A percentile compares a stretch with the other conserved stretches of the same genome.
Conservation (phyloP, 495 filamentous ascomycete species). For the Geoglossum glabrum region DNA sequence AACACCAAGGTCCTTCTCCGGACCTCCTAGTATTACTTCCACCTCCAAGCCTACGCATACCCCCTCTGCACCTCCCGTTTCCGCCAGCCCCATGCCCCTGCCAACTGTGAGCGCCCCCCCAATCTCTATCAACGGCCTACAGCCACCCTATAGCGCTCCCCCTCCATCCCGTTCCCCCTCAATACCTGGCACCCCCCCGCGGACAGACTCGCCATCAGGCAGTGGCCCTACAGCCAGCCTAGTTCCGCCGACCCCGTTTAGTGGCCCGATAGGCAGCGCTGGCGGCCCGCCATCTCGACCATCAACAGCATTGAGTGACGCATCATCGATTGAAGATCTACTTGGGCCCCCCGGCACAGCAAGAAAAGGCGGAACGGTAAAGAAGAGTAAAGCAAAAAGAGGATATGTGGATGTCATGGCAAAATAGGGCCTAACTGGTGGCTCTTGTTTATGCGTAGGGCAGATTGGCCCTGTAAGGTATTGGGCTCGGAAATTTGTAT, state of each 20-base stretch:
- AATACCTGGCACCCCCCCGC: background rate
- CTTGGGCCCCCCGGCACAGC: constrained; percentile 20
- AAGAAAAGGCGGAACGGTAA: constrained; percentile 44
- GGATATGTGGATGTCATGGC: constrained; percentile 92
- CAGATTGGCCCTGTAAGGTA: background rate
- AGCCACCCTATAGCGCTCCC: constrained; percentile 1
- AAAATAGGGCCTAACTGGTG: constrained; percentile 10
- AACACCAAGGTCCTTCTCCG: constrained; percentile 17
- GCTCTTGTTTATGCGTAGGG: background rate
- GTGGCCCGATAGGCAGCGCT: constrained; percentile 10
- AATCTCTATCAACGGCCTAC: constrained; percentile 7
- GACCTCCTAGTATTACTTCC: constrained; percentile 18
- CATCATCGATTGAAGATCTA: constrained; percentile 18
- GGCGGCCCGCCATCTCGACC: constrained; percentile 17
- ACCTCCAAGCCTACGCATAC: constrained; percentile 8
- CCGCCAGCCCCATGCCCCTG: constrained; percentile 7
- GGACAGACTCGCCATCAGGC: constrained; percentile 8
- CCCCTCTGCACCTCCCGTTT: constrained; percentile 11
- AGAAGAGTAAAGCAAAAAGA: constrained; percentile 45
- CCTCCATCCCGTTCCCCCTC: constrained; percentile 7
- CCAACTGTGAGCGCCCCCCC: constrained; percentile 7
- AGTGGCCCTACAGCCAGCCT: background rate
- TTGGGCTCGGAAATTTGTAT: background rate
- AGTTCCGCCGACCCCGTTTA: constrained; percentile 1
- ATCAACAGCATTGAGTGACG: constrained; percentile 14